A percentile compares a stretch with the other conserved stretches of the same genome.
phyloP scores from a whole-genome alignment of 345 rosid genomes.

The Moricandia moricandioides region DNA sequence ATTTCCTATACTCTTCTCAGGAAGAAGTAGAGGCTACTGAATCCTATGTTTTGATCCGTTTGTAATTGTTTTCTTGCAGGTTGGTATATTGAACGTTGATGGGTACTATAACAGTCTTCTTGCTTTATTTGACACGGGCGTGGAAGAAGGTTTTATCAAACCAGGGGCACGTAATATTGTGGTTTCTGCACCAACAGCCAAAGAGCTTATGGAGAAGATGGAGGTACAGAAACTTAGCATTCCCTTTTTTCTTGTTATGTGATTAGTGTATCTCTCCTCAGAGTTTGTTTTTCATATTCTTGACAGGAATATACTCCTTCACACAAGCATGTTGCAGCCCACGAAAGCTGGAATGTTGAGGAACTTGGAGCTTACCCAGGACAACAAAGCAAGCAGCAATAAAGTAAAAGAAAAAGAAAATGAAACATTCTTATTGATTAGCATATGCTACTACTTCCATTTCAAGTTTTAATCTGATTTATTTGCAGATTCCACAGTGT shows the following conservation, averaged over 20 bases:
- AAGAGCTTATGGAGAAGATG: conserved; percentile 52
- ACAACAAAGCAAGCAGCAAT: conserved; percentile 35
- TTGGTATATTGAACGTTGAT: conserved; percentile 90
- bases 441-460: conserved; percentile 20
- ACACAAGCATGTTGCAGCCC: conserved; percentile 74
- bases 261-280: background rate
- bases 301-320: conserved; percentile 68
- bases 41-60: background rate
- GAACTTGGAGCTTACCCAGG: conserved; percentile 59
- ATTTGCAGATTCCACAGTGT: conserved; percentile 12
- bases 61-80: conserved; percentile 42
- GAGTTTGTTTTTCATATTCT: background rate
- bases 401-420: background rate
- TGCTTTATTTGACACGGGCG: conserved; percentile 81
- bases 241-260: background rate
- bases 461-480: conserved; percentile 24
- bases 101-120: conserved; percentile 86
- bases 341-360: conserved; percentile 89
- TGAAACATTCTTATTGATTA: background rate
- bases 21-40: background rate
- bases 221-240: background rate
- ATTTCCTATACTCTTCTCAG: background rate
- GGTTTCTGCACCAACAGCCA: conserved; percentile 83
- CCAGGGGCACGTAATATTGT: conserved; percentile 76
- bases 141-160: conserved; percentile 91